These are phyloP conservation scores for Entomortierella lignicola DNA, from an alignment of 192 early-diverging fungal genomes.

Conservation along the genomic window DNA sequence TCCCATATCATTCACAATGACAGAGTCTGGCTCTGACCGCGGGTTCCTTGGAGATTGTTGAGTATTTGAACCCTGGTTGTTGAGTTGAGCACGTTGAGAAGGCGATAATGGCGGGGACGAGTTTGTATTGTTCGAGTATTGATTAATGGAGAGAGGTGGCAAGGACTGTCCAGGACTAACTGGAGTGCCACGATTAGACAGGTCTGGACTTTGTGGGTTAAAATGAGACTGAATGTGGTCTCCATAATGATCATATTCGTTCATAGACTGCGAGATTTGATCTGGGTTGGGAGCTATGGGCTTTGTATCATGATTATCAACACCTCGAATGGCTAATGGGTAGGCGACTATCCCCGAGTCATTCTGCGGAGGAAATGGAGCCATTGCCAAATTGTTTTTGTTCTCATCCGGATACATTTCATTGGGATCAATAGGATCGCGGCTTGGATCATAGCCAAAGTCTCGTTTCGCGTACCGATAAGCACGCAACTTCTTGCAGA, in stretches of 20 bases:
- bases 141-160: constrained; percentile 7
- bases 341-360: constrained; percentile 13
- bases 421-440: constrained; percentile 49
- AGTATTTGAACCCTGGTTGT: not conserved
- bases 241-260: constrained; percentile 23
- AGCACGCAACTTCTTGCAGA: constrained; percentile 29
- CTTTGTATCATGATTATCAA: constrained; percentile 1
- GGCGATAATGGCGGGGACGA: constrained; percentile 12
- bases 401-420: constrained; percentile 29
- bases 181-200: not conserved
- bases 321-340: constrained; percentile 7
- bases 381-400: not conserved
- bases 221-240: constrained; percentile 39
- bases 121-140: not conserved
- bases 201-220: constrained; percentile 8
- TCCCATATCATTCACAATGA: constrained; percentile 34
- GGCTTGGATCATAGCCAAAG: constrained; percentile 22
- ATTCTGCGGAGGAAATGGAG: not conserved
- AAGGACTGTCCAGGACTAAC: not conserved
- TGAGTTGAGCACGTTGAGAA: constrained; percentile 19
- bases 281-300: not conserved
- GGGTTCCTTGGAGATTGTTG: constrained; percentile 7
- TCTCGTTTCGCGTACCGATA: constrained; percentile 15
- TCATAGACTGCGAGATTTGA: not conserved
- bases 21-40: not conserved